Base-by-base conservation (phyloP, 164 flowering plant species). In the Aristolochia californica region DNA sequence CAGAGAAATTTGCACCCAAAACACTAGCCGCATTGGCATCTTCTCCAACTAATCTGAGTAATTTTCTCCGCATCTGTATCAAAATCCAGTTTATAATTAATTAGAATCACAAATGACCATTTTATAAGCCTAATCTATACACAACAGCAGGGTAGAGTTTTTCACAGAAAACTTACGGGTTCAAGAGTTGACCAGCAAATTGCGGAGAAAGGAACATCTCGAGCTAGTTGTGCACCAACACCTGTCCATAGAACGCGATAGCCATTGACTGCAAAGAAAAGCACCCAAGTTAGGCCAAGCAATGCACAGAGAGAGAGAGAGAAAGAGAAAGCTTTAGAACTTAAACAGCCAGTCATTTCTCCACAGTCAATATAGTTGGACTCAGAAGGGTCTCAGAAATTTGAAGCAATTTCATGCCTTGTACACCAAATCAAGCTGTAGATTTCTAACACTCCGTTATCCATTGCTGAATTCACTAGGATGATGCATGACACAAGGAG, bases 181-280 rank as follows among this genome's bases (percentile, higher is more conserved):
- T 93, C 99, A 62, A 93, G 91, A 48, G 90, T 81, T 48, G 97
- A 79, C 99, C 99, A 93, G 72, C 99, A 93, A 50, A 93, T 87
- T 25, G 91, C 97, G 64, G 99, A 93, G 71, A 82, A 93, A 20
- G 99, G 99, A 73, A 93, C 96, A 84, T 93, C 99, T 49, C 99
- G 88, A 48, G 88, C 91, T 61, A 93, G 90, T 78, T 93, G 99
- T 57, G 96, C 94, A 59, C 99, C 97, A 68, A 89, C 81, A 48
- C 97, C 97, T 34, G 88, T 87, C 99, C 99, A 93, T 68, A 85
- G 69, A 60, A 82, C 30, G 11, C 96, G 91, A 62, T 81, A 89
- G 62, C 66, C 71, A 67, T 79, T 84, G 20, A 80, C 96, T 86
- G 81, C 61, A 55, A 18, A 44, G 63, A 26, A 3, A 38, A 44